These are phyloP conservation scores for Tremella fuciformis DNA, from an alignment of 768 basidiomycete genomes.

Conservation along the genomic window DNA sequence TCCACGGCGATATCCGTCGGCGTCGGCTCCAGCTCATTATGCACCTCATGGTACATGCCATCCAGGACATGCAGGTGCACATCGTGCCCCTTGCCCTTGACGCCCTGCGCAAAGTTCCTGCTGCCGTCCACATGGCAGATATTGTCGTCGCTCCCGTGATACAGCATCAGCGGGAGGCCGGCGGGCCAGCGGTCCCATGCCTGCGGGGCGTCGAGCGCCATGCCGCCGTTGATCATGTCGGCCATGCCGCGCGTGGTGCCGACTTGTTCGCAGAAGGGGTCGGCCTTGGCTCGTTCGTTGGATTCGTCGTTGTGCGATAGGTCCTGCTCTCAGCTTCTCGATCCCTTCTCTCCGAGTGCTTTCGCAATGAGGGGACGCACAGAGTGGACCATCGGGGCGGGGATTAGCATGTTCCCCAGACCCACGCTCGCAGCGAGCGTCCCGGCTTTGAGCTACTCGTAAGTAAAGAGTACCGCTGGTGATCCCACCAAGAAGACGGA, in stretches of 20 bases:
- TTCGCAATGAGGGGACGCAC: slow-evolving; percentile 14
- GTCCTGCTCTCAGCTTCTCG: slow-evolving; percentile 22
- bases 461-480: neutral
- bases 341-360: too few species aligned
- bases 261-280: slow-evolving; percentile 41
- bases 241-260: slow-evolving; percentile 34
- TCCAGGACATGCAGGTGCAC: slow-evolving; percentile 14
- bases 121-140: slow-evolving; percentile 34
- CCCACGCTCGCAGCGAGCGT: slow-evolving; percentile 26
- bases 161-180: slow-evolving; percentile 35
- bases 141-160: slow-evolving; percentile 40
- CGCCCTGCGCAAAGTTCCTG: slow-evolving; percentile 31
- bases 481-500: neutral
- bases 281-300: slow-evolving; percentile 22
- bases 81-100: slow-evolving; percentile 1
- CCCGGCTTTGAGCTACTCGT: slow-evolving; percentile 34
- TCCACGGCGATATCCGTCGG: slow-evolving; percentile 30
- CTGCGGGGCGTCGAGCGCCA: slow-evolving; percentile 18
- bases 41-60: slow-evolving; percentile 45
- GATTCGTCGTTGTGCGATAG: slow-evolving; percentile 35
- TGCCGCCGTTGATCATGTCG: slow-evolving; percentile 42
- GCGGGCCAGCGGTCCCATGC: slow-evolving; percentile 34
- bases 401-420: slow-evolving; percentile 37
- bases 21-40: slow-evolving; percentile 40
- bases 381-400: slow-evolving; percentile 32